A percentile compares a stretch with the other conserved stretches of the same genome.
Evolutionary conservation across 1,284 basidiomycete genomes (phyloP).

Genomic region (Cutaneotrichosporon sp.): DNA sequence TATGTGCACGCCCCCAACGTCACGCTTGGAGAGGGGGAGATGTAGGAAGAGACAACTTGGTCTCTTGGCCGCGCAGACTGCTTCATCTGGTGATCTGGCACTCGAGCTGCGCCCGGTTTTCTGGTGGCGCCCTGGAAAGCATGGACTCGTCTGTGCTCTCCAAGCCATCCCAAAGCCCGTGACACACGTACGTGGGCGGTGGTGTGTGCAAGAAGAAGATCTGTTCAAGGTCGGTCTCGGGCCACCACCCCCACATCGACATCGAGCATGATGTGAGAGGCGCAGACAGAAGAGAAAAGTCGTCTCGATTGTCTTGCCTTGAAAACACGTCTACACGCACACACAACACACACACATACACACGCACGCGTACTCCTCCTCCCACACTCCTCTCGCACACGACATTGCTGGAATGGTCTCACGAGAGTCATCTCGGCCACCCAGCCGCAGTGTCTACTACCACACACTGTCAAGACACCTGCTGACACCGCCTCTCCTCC

Average conservation of each 20-base stretch:
- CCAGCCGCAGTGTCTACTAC: background rate
- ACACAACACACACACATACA: conserved; percentile 1
- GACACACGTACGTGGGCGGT: background rate
- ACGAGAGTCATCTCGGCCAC: background rate
- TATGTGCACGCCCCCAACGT: background rate
- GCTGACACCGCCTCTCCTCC: conserved; percentile 21
- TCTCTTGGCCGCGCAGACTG: background rate
- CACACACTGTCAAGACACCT: background rate
- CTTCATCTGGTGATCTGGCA: background rate
- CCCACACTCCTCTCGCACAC: background rate
- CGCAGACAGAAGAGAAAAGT: background rate
- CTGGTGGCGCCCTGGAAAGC: background rate
- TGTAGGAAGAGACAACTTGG: background rate
- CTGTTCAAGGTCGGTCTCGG: background rate
- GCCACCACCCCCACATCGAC: background rate
- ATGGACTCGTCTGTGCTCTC: conserved; percentile 4
- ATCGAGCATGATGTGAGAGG: background rate
- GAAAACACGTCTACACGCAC: conserved; percentile 1
- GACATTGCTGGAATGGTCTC: background rate
- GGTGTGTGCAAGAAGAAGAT: background rate
- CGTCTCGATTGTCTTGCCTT: background rate
- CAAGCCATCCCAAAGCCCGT: background rate
- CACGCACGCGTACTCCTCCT: background rate
- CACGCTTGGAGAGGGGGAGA: background rate
- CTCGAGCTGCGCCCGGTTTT: background rate